Base-by-base conservation (phyloP, 1,284 basidiomycete genomes). In the Pseudozyma sp. region DNA sequence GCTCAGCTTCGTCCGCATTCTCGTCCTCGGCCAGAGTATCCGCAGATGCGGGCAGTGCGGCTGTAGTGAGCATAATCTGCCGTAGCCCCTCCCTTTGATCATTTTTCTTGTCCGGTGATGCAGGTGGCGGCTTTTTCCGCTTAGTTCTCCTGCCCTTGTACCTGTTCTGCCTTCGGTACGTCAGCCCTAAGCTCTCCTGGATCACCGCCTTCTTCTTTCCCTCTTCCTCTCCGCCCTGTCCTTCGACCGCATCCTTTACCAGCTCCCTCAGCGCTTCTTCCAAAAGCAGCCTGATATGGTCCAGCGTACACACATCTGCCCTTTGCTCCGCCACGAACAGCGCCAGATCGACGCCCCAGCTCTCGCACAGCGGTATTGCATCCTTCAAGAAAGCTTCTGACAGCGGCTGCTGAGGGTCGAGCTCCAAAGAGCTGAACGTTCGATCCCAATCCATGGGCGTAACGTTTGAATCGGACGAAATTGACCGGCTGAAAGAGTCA, bases 331-430 rank as follows among this genome's bases (percentile, higher is more conserved):
- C 52, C 3, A 63, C 56, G 18, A 58, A 70, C 16, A 21, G 14
- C 4, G 43, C 34, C 31, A 72, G 38, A 36, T 70, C 60, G 0
- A 21, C 18, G 1, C 67, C 75, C 66, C 65, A 78, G 42, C 66
- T 76, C 14, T 53, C 52, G 52, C 66, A 77, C 19, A 79, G 21
- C 6, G 59, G 55, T 11, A 36, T 19, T 5, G 79, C 62, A 38
- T 81, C 79, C 11, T 54, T 34, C 2, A 73, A 11, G 36, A 82
- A 81, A 6, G 35, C 43, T 1, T 25, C 25, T 2, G 76, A 77
- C 3, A 80, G 60, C 10, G 70, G 54, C 13, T 42, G 57, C 5
- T 70, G 19, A 2, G 54, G 18, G 42, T 80, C 70, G 5, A 81
- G 51, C 2, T 53, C 36, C 34, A 79, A 65, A 1, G 53, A 31